Evolutionary conservation across 805 yeast species (phyloP), one percentile per base, ranked within the genome.

Genomic region (Kazachstania africana): DNA sequence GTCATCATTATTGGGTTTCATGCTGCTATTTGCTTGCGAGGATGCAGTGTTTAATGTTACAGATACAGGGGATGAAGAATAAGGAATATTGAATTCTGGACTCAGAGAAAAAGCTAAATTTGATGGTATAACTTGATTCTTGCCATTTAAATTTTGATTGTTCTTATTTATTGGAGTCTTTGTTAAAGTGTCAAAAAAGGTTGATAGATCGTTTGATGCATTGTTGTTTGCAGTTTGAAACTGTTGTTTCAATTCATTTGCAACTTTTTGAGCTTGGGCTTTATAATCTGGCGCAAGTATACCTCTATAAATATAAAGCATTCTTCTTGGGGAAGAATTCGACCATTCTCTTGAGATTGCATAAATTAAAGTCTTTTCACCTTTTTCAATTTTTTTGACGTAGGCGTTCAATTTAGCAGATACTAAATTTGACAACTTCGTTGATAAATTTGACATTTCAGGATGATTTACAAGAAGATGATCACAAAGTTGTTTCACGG

Each of bases 341-440:
- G 93, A 88, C 94, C 94, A 81, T 54, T 81, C 91, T 58, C 94
- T 70, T 1, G 84, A 75, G 26, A 81, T 59, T 13, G 88, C 83
- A 53, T 81, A 81, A 35, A 69, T 68, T 45, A 81, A 63, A 26
- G 72, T 67, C 38, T 73, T 65, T 51, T 81, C 93, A 42, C 91
- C 91, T 48, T 80, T 80, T 50, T 81, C 93, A 19, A 81, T 80
- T 45, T 87, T 70, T 51, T 81, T 81, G 28, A 81, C 91, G 49
- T 81, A 81, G 13, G 91, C 91, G 51, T 81, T 81, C 43, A 81
- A 61, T 51, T 81, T 81, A 13, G 94, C 94, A 42, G 81, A 71
- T 2, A 81, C 87, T 42, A 81, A 56, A 50, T 81, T 81, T 16
- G 88, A 78, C 12, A 88, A 76, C 47, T 81, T 81, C 13, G 88